Conservation (phyloP, 2,329 filamentous ascomycete genomes). For the Trichoderma lentiforme region DNA sequence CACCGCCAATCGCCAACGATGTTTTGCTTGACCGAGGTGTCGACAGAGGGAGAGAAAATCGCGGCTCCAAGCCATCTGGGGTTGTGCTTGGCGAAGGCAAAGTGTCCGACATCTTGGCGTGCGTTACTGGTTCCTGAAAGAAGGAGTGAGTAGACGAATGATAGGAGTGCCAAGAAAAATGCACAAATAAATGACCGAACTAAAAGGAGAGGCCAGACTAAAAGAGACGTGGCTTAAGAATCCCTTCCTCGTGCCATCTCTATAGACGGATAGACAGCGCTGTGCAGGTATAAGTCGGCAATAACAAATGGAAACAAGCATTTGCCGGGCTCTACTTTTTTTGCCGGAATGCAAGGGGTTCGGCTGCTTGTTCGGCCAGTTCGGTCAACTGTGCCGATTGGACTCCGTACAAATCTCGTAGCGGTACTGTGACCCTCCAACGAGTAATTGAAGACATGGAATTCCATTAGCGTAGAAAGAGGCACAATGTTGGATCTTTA, state of each 20-base stretch:
- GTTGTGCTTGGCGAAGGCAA: neutral
- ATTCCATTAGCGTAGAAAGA: neutral
- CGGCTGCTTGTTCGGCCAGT: neutral
- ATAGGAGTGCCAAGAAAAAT: neutral
- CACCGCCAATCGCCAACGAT: neutral
- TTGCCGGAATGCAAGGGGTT: neutral
- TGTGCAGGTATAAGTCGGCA: neutral
- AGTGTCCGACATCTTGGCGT: neutral
- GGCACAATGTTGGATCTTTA: neutral
- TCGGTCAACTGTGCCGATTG: neutral
- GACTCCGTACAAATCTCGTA: neutral
- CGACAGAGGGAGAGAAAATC: neutral
- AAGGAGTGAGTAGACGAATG: neutral
- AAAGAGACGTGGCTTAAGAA: neutral
- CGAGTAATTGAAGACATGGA: neutral
- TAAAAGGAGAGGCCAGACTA: neutral
- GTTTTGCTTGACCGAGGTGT: constrained; percentile 7
- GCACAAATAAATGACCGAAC: neutral
- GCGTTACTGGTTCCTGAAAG: neutral
- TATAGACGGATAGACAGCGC: neutral
- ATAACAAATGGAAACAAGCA: neutral
- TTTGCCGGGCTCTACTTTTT: neutral
- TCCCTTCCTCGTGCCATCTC: neutral
- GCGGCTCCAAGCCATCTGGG: neutral
- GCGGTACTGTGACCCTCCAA: neutral